These are phyloP conservation scores for Allium sativum DNA, from an alignment of 106 monocot species.

Conservation along the genomic window DNA sequence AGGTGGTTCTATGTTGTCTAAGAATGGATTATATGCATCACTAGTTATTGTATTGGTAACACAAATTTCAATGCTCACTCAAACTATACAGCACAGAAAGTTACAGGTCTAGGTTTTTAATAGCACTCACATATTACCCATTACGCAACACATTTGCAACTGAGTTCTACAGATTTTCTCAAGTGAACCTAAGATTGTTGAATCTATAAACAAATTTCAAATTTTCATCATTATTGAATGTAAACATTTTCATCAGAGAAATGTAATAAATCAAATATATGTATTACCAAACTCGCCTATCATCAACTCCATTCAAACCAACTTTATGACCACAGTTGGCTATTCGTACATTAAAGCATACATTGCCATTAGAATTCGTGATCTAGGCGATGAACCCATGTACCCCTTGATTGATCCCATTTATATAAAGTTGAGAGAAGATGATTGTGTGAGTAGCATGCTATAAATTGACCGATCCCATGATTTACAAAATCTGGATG, in stretches of 20 bases:
- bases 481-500: no score
- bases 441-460: slow-evolving; percentile 91
- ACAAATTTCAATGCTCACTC: no score
- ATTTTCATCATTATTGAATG: no score
- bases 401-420: slow-evolving; percentile 81
- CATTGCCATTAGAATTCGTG: slow-evolving; percentile 72
- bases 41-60: slow-evolving; percentile 4
- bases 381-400: slow-evolving; percentile 95
- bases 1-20: slow-evolving; percentile 80
- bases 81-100: no score
- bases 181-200: slow-evolving; percentile 71
- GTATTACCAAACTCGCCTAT: slow-evolving; percentile 88
- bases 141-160: slow-evolving; percentile 77
- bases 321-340: slow-evolving; percentile 99
- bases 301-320: slow-evolving; percentile 96
- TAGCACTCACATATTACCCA: slow-evolving; percentile 69
- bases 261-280: background rate
- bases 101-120: slow-evolving; percentile 81
- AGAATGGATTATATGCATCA: slow-evolving; percentile 73
- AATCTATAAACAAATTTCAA: slow-evolving; percentile 64
- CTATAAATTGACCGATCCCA: slow-evolving; percentile 21
- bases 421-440: slow-evolving; percentile 81
- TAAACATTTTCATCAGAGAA: background rate
- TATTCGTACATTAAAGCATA: slow-evolving; percentile 63
- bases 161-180: slow-evolving; percentile 86